Base-by-base conservation (phyloP, 2,329 filamentous ascomycete species). In the Ceratocystis alfenasii region DNA sequence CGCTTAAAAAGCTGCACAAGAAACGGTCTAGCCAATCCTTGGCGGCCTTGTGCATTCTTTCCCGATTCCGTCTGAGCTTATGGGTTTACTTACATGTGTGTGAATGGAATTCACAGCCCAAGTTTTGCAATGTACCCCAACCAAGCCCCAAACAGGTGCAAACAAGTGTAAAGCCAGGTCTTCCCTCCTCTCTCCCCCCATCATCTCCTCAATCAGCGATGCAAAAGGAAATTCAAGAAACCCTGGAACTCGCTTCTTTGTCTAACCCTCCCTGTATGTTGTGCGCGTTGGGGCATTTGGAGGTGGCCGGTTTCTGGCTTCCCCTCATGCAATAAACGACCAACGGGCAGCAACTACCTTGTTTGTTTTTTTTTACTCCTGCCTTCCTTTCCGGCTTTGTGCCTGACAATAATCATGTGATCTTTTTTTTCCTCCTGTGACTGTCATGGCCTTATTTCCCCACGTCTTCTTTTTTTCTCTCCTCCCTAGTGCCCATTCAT, bases 341-440 rank as follows among this genome's bases (percentile, higher is more conserved):
- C 53, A 20, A 65, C 44, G 53, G 41, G 33, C 53, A 25, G 50
- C 44, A 46, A 22, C 25, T 65, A 30, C 50, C 41, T 45, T 65
- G 63, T 44, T 53, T 63, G 22, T 53, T 63, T 15, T 41, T 63
- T 12, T 41, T 36, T 36, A 30, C 55, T 59, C 55, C 55, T 59
- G 55, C 55, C 36, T 41, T 41, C 36, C 36, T 41, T 41, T 41
- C 36, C 36, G 10, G 10, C 36, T 41, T 59, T 59, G 55, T 59
- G 55, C 55, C 41, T 50, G 62, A 63, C 22, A 41, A 50, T 8
- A 10, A 63, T 48, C 45, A 63, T 48, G 25, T 63, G 20, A 50
- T 63, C 25, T 63, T 63, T 63, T 63, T 63, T 53, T 63, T 17
- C 50, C 46, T 28, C 48, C 45, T 63, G n/a, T 46, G 48, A 30